phyloP scores from a whole-genome alignment of 129 eudicot species.

The Arctium minus region DNA sequence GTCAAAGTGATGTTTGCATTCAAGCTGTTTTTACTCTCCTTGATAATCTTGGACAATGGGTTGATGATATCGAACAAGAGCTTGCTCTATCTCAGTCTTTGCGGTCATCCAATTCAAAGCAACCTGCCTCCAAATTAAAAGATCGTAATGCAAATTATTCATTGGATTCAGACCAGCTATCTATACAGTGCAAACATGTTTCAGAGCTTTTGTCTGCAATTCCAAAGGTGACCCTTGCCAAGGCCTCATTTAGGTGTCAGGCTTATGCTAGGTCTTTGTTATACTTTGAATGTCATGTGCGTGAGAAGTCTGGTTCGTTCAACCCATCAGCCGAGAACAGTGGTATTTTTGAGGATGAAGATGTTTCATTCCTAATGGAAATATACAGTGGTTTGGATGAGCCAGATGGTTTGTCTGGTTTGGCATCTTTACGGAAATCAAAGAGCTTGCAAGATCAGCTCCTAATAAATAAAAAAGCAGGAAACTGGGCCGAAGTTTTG shows the following conservation, averaged over 20 bases:
- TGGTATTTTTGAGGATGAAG: slow-evolving; percentile 86
- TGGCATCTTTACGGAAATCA: slow-evolving; percentile 84
- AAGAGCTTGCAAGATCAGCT: slow-evolving; percentile 88
- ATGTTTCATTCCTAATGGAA: slow-evolving; percentile 86
- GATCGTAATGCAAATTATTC: slow-evolving; percentile 39
- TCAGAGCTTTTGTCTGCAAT: slow-evolving; percentile 87
- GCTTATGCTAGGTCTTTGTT: slow-evolving; percentile 94
- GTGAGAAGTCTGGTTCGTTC: slow-evolving; percentile 88
- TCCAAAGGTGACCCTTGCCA: slow-evolving; percentile 86
- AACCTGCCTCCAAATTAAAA: slow-evolving; percentile 45
- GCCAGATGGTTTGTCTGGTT: slow-evolving; percentile 92
- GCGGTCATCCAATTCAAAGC: slow-evolving; percentile 53
- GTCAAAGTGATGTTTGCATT: slow-evolving; percentile 95
- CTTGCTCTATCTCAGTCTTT: slow-evolving; percentile 82
- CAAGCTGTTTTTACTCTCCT: slow-evolving; percentile 93
- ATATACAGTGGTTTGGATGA: slow-evolving; percentile 92
- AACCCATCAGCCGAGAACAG: slow-evolving; percentile 88
- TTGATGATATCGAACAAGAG: slow-evolving; percentile 88
- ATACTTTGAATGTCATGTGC: slow-evolving; percentile 91
- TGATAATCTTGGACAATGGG: slow-evolving; percentile 99
- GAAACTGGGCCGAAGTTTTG: slow-evolving; percentile 99
- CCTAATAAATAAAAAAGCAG: slow-evolving; percentile 82
- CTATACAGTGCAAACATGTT: slow-evolving; percentile 79
- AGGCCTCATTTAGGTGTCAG: slow-evolving; percentile 94
- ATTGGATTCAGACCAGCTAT: slow-evolving; percentile 45